These are phyloP conservation scores for Phialophora expanda DNA, from an alignment of 2,329 filamentous ascomycete genomes.

Conservation along the genomic window DNA sequence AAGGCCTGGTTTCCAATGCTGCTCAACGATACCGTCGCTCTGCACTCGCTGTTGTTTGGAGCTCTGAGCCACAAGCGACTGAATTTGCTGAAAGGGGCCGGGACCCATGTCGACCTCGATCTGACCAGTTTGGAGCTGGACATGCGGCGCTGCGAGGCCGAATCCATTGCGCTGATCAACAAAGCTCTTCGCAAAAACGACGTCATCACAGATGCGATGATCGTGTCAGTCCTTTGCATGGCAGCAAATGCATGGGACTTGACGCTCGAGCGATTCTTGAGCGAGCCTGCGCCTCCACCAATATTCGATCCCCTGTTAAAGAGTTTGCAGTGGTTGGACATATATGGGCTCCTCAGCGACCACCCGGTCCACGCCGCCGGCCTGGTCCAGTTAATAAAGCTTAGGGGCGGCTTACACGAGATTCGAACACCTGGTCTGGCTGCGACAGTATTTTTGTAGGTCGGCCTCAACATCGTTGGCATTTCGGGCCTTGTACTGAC, in stretches of 20 bases:
- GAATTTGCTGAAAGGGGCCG: slow-evolving; percentile 5
- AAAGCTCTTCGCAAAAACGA: slow-evolving; percentile 9
- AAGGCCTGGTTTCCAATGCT: slow-evolving; percentile 19
- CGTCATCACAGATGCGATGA: slow-evolving; percentile 13
- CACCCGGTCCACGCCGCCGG: slow-evolving; percentile 21
- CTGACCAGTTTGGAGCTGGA: slow-evolving; percentile 8
- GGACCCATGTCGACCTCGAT: background rate
- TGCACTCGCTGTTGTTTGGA: slow-evolving; percentile 20
- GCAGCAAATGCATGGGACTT: slow-evolving; percentile 23
- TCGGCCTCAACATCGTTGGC: background rate
- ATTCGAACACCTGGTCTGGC: slow-evolving; percentile 17
- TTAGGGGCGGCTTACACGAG: slow-evolving; percentile 14
- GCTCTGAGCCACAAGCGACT: slow-evolving; percentile 20
- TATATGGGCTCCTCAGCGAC: slow-evolving; percentile 18
- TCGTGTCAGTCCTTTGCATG: slow-evolving; percentile 18
- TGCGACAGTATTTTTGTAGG: slow-evolving; percentile 20
- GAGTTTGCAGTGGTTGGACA: slow-evolving; percentile 21
- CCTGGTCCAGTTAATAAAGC: slow-evolving; percentile 13
- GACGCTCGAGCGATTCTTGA: slow-evolving; percentile 11
- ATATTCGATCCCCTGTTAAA: slow-evolving; percentile 20
- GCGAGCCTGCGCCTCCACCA: slow-evolving; percentile 11
- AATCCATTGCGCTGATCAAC: slow-evolving; percentile 16
- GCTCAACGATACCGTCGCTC: slow-evolving; percentile 16
- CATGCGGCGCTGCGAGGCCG: slow-evolving; percentile 17
- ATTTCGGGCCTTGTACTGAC: background rate